These are phyloP conservation scores for Raphanus raphanistrum DNA, from an alignment of 345 rosid genomes.

Conservation along the genomic window DNA sequence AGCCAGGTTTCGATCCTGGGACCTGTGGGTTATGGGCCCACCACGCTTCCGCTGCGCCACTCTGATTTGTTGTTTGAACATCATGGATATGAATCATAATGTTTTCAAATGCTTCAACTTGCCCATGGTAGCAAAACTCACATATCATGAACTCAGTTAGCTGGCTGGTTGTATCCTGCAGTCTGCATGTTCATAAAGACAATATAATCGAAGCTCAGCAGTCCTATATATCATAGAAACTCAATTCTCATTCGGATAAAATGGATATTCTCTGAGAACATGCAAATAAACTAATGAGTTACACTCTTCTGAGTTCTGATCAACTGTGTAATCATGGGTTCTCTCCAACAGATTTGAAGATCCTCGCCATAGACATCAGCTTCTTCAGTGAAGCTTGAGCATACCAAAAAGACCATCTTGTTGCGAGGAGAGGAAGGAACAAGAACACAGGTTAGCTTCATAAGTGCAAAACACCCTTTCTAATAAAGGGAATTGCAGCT, in stretches of 20 bases:
- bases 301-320: conserved; percentile 66
- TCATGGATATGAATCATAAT: neutral
- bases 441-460: neutral
- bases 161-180: conserved; percentile 62
- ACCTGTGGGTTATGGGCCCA: conserved; percentile 89
- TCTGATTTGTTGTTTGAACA: conserved; percentile 24
- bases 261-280: conserved; percentile 63
- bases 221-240: neutral
- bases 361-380: conserved; percentile 51
- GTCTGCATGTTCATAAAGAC: neutral
- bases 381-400: conserved; percentile 58
- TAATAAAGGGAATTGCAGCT: neutral
- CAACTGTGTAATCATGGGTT: conserved; percentile 55
- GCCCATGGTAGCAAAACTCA: conserved; percentile 67
- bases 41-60: conserved; percentile 77
- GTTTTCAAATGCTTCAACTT: conserved; percentile 56
- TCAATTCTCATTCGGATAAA: conserved; percentile 47
- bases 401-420: conserved; percentile 12
- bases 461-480: conserved; percentile 1
- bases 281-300: conserved; percentile 44
- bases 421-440: conserved; percentile 24
- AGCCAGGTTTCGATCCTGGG: conserved; percentile 86
- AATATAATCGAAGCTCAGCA: conserved; percentile 14
- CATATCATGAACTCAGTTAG: conserved; percentile 67
- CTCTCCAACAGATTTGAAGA: conserved; percentile 56